These are phyloP conservation scores for Quercus wislizeni DNA, from an alignment of 306 rosid genomes.

Conservation along the genomic window DNA sequence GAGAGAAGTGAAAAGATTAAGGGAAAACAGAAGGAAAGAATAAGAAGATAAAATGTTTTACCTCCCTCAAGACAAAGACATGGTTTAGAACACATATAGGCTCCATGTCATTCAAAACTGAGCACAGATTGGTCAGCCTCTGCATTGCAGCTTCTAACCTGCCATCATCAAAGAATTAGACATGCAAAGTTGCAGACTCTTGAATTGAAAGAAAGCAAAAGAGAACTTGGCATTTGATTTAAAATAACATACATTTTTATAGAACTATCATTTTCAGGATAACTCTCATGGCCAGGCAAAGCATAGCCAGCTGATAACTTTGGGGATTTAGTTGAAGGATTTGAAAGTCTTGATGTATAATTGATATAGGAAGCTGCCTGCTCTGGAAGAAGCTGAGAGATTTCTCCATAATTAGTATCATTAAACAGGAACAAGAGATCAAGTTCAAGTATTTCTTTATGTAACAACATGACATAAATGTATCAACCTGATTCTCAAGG, in stretches of 20 bases:
- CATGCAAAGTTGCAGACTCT: slow-evolving; percentile 3
- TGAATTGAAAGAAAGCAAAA: neutral
- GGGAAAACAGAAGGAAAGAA: neutral
- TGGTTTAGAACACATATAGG: slow-evolving; percentile 96
- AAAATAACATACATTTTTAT: slow-evolving; percentile 74
- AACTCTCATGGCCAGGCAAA: slow-evolving; percentile 96
- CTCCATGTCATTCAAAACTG: slow-evolving; percentile 96
- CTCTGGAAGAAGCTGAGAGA: slow-evolving; percentile 92
- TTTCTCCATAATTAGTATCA: slow-evolving; percentile 34
- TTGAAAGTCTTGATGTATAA: slow-evolving; percentile 70
- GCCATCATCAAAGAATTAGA: slow-evolving; percentile 18
- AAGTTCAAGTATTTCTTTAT: slow-evolving; percentile 1
- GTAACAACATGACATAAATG: slow-evolving; percentile 13
- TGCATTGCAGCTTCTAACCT: slow-evolving; percentile 99
- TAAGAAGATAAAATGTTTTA: slow-evolving; percentile 18
- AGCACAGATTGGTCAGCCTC: slow-evolving; percentile 94
- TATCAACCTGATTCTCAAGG: slow-evolving; percentile 80
- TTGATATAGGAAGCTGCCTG: slow-evolving; percentile 92
- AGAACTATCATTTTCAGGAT: slow-evolving; percentile 87
- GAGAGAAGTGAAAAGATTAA: neutral
- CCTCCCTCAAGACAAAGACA: slow-evolving; percentile 95
- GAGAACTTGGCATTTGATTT: slow-evolving; percentile 3
- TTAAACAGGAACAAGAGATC: slow-evolving; percentile 14
- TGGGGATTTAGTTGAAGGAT: slow-evolving; percentile 76
- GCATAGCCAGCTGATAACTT: slow-evolving; percentile 73